Conservation (phyloP, 2,329 filamentous ascomycete genomes). For the Fusarium illudens region DNA sequence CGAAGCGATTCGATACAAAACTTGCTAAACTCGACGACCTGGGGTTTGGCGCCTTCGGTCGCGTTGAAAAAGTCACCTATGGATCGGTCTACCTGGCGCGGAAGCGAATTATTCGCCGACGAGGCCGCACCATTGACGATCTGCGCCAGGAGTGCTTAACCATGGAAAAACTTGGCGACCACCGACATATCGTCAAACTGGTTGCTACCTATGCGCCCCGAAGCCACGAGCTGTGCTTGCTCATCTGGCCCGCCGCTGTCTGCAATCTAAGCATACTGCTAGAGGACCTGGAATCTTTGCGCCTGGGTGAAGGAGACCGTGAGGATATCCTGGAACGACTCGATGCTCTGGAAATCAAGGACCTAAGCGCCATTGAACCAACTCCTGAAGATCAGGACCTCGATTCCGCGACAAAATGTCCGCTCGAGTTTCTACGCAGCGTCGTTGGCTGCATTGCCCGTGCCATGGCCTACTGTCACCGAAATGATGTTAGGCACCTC, state of each 20-base stretch:
- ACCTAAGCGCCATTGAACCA: slow-evolving; percentile 49
- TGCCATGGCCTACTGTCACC: slow-evolving; percentile 54
- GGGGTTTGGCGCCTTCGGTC: slow-evolving; percentile 54
- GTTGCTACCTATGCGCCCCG: slow-evolving; percentile 57
- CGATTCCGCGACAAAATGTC: slow-evolving; percentile 43
- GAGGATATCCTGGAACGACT: slow-evolving; percentile 53
- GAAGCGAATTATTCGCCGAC: slow-evolving; percentile 52
- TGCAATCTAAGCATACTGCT: slow-evolving; percentile 56
- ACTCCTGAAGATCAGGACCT: slow-evolving; percentile 29
- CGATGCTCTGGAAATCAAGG: slow-evolving; percentile 49
- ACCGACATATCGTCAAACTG: slow-evolving; percentile 58
- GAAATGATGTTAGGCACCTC: slow-evolving; percentile 54
- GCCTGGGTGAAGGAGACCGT: slow-evolving; percentile 49
- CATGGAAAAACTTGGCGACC: slow-evolving; percentile 55
- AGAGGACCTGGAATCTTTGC: slow-evolving; percentile 53
- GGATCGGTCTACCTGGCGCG: slow-evolving; percentile 54
- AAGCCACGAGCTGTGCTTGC: slow-evolving; percentile 53
- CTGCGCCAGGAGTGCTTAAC: slow-evolving; percentile 56
- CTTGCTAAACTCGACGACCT: slow-evolving; percentile 48
- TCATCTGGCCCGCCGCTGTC: slow-evolving; percentile 58
- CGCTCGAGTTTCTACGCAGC: slow-evolving; percentile 53
- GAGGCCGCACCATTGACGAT: slow-evolving; percentile 51
- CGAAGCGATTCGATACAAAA: slow-evolving; percentile 47
- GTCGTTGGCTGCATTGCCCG: slow-evolving; percentile 56
- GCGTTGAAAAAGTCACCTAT: slow-evolving; percentile 55